Evolutionary conservation across 495 filamentous ascomycete species (phyloP).

Genomic region (Alectoria sarmentosa): DNA sequence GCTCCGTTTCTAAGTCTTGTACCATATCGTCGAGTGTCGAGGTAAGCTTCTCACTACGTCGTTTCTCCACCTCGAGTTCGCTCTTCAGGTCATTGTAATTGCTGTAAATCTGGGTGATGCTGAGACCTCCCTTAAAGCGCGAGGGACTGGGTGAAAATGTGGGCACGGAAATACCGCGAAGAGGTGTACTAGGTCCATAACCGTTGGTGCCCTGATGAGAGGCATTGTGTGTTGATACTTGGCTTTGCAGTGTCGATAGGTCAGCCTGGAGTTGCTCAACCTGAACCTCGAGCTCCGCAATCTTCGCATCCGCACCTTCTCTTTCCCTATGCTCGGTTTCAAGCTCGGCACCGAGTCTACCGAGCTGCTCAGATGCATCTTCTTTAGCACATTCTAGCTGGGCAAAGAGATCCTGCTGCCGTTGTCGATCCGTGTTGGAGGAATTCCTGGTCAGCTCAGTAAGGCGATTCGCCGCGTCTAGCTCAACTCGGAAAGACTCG

Average conservation of each 20-base stretch:
- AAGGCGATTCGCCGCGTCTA: constrained; percentile 71
- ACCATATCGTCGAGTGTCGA: constrained; percentile 76
- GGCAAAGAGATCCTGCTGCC: constrained; percentile 74
- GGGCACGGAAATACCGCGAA: constrained; percentile 44
- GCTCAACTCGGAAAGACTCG: constrained; percentile 74
- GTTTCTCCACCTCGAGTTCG: constrained; percentile 57
- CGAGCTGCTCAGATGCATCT: constrained; percentile 72
- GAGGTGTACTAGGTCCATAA: constrained; percentile 40
- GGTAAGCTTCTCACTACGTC: constrained; percentile 60
- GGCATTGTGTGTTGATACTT: constrained; percentile 37
- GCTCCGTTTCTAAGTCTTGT: constrained; percentile 49
- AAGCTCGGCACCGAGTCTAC: constrained; percentile 66
- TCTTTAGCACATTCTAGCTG: constrained; percentile 71
- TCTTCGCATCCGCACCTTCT: constrained; percentile 57
- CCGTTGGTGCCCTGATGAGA: constrained; percentile 50
- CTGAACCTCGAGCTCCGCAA: constrained; percentile 68
- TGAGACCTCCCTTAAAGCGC: constrained; percentile 50
- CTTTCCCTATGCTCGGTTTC: constrained; percentile 74
- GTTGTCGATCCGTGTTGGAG: constrained; percentile 68
- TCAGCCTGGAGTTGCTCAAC: constrained; percentile 60
- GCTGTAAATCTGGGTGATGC: constrained; percentile 60
- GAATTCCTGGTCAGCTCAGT: constrained; percentile 80
- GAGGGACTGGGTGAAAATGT: constrained; percentile 49
- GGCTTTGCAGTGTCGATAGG: constrained; percentile 39
- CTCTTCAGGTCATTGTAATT: constrained; percentile 56